phyloP scores from a whole-genome alignment of 2,329 filamentous ascomycete species.

The Fusarium albosuccineum region DNA sequence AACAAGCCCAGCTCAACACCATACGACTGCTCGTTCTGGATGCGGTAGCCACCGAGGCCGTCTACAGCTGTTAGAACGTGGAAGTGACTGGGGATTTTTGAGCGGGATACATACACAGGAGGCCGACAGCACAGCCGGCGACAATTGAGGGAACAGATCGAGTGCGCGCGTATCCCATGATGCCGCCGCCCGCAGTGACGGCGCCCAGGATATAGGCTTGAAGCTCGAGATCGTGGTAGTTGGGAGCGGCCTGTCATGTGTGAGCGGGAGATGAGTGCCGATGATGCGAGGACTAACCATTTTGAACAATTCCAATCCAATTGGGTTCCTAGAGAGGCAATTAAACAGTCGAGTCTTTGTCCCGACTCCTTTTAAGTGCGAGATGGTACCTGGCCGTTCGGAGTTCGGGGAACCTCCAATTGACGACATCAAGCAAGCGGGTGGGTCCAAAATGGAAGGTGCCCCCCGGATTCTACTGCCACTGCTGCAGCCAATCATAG shows the following conservation, averaged over 20 bases:
- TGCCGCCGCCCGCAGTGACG: slow-evolving; percentile 88
- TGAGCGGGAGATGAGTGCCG: slow-evolving; percentile 1
- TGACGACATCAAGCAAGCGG: slow-evolving; percentile 30
- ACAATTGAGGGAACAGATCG: slow-evolving; percentile 88
- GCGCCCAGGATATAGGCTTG: slow-evolving; percentile 84
- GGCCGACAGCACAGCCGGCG: slow-evolving; percentile 86
- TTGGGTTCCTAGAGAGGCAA: neutral
- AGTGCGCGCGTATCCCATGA: slow-evolving; percentile 86
- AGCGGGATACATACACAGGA: slow-evolving; percentile 64
- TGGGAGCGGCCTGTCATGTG: slow-evolving; percentile 20
- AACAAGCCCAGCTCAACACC: slow-evolving; percentile 91
- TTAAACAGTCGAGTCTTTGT: neutral
- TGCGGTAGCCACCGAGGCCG: slow-evolving; percentile 83
- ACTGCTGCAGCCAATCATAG: slow-evolving; percentile 49
- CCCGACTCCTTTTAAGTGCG: too few relatives aligned
- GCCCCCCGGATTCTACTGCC: slow-evolving; percentile 23
- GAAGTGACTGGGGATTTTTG: neutral
- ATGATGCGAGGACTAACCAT: slow-evolving; percentile 21
- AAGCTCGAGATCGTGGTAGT: slow-evolving; percentile 52
- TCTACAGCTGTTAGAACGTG: slow-evolving; percentile 59
- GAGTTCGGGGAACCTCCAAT: slow-evolving; percentile 18
- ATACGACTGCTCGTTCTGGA: slow-evolving; percentile 80
- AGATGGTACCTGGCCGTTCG: neutral
- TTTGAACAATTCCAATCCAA: neutral
- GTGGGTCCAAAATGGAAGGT: slow-evolving; percentile 11